Evolutionary conservation across 257 asterid genomes (phyloP).

Genomic region (Thymus quinquecostatus): DNA sequence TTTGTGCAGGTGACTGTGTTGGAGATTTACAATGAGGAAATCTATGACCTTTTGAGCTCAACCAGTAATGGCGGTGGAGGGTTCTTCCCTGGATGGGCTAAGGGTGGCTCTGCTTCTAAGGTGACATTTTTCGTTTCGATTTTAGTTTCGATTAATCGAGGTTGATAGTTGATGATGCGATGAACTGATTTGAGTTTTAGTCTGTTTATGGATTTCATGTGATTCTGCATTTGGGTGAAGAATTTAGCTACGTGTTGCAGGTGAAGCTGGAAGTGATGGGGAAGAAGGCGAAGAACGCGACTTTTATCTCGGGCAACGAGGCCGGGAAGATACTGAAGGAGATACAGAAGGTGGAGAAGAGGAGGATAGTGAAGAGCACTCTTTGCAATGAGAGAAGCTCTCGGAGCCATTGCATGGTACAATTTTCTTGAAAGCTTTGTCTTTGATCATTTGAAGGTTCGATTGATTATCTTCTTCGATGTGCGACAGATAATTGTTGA

Average conservation of each 20-base stretch:
- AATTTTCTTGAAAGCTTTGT: background rate
- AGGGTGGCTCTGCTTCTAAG: conserved; percentile 73
- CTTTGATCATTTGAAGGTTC: conserved; percentile 17
- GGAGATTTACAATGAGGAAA: conserved; percentile 94
- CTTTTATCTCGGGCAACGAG: conserved; percentile 83
- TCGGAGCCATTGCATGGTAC: conserved; percentile 96
- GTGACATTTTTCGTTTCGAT: conserved; percentile 30
- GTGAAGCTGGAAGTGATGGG: conserved; percentile 92
- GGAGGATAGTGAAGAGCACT: conserved; percentile 88
- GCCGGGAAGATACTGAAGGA: conserved; percentile 92
- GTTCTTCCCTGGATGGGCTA: conserved; percentile 76
- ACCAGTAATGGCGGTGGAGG: conserved; percentile 70
- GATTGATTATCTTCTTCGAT: background rate
- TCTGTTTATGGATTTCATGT: background rate
- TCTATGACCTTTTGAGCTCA: conserved; percentile 72
- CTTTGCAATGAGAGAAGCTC: conserved; percentile 95
- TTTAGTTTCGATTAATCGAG: background rate
- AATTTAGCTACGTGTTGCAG: conserved; percentile 36
- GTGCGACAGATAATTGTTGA: conserved; percentile 55
- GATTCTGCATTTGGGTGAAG: background rate
- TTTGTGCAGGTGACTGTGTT: conserved; percentile 90
- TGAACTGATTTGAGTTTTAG: background rate
- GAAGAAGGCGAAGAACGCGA: conserved; percentile 88
- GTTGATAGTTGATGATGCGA: background rate
- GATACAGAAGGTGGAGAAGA: conserved; percentile 93